phyloP scores from a whole-genome alignment of 208 protist species.

The Naegleria fowleri region DNA sequence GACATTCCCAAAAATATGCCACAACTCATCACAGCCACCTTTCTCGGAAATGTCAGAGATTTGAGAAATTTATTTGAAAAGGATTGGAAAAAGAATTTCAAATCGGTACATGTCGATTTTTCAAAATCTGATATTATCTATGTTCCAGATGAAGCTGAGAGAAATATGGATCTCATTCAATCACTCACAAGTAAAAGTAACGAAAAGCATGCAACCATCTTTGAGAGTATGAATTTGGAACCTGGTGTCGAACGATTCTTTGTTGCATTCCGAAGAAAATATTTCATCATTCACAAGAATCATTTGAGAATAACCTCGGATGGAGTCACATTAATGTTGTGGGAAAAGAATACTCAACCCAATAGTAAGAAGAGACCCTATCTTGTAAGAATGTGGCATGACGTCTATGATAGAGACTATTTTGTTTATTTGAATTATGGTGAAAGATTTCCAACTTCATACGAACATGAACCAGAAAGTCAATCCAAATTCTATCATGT shows the following conservation, averaged over 20 bases:
- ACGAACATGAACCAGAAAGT: neutral
- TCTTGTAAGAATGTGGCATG: neutral
- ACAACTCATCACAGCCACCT: neutral
- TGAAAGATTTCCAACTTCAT: neutral
- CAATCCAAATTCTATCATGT: neutral
- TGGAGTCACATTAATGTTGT: neutral
- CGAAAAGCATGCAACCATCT: neutral
- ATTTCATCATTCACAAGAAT: neutral
- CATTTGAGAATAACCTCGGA: neutral
- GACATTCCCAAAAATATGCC: neutral
- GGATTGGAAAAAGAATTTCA: neutral
- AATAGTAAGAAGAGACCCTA: neutral
- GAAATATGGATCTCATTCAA: neutral
- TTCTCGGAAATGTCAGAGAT: neutral
- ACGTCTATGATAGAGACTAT: neutral
- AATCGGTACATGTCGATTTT: neutral
- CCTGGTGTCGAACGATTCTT: neutral
- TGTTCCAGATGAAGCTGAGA: neutral
- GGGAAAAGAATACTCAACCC: neutral
- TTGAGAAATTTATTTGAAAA: neutral
- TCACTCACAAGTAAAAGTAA: neutral
- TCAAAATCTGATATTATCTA: neutral
- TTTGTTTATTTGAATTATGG: conserved; percentile 1
- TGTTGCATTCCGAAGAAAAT: neutral
- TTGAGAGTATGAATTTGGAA: neutral